A percentile compares a stretch with the other conserved stretches of the same genome.
Evolutionary conservation across 352 stramenopile genomes (phyloP).

Genomic region (Hyaloperonospora arabidopsidis): DNA sequence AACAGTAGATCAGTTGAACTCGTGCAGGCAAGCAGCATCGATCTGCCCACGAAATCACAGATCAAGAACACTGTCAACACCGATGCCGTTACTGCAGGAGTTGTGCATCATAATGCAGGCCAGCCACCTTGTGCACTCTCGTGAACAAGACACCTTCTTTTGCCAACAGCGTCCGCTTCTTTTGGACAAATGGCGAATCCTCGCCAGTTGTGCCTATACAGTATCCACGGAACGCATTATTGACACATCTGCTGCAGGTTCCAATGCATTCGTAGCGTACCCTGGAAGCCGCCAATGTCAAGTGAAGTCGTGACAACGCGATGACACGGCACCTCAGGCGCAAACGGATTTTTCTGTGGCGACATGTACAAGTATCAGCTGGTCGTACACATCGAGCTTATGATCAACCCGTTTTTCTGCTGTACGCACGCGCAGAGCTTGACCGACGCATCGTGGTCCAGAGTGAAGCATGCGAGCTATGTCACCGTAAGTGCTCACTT

Average conservation of each 20-base stretch:
- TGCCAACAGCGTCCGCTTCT: slow-evolving; percentile 54
- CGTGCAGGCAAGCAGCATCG: slow-evolving; percentile 36
- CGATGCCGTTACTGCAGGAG: background rate
- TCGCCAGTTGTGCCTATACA: slow-evolving; percentile 47
- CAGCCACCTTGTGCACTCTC: slow-evolving; percentile 46
- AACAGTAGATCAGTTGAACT: slow-evolving; percentile 29
- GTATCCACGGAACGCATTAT: background rate
- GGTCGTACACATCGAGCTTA: background rate
- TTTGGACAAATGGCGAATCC: slow-evolving; percentile 47
- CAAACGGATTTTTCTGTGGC: slow-evolving; percentile 73
- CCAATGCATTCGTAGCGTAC: slow-evolving; percentile 9
- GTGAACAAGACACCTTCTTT: slow-evolving; percentile 64
- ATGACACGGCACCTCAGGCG: slow-evolving; percentile 68
- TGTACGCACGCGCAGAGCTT: slow-evolving; percentile 56
- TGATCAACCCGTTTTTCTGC: background rate
- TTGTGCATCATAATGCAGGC: background rate
- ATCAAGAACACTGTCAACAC: background rate
- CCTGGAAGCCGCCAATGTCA: slow-evolving; percentile 75
- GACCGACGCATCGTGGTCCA: slow-evolving; percentile 65
- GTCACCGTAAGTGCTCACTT: slow-evolving; percentile 73
- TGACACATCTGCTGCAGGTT: background rate
- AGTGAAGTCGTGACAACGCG: slow-evolving; percentile 60
- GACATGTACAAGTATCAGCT: background rate
- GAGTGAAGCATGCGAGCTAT: slow-evolving; percentile 55
- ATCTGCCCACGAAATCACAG: slow-evolving; percentile 27